These are phyloP conservation scores for Chernovozyma sophiae-reginae DNA, from an alignment of 1,139 yeast species.

Conservation along the genomic window DNA sequence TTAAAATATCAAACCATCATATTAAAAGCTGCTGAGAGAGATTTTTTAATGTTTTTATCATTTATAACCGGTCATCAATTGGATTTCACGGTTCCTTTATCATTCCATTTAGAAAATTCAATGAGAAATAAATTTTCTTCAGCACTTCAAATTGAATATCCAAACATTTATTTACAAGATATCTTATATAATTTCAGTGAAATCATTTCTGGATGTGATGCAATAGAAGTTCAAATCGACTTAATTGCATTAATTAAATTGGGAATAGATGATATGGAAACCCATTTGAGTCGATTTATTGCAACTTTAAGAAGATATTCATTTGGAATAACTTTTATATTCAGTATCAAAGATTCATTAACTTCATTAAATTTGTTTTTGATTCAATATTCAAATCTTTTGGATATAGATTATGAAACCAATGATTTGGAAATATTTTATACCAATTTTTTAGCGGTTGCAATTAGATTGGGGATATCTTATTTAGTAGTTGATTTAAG, in stretches of 20 bases:
- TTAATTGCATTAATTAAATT: slow-evolving; percentile 9
- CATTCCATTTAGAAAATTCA: background rate
- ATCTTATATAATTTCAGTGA: slow-evolving; percentile 2
- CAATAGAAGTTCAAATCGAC: slow-evolving; percentile 11
- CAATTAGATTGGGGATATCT: slow-evolving; percentile 1
- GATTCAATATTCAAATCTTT: background rate
- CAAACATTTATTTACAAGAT: slow-evolving; percentile 3
- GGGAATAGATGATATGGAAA: slow-evolving; percentile 4
- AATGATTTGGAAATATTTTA: slow-evolving; percentile 3
- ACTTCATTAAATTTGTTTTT: slow-evolving; percentile 1
- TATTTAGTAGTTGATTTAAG: slow-evolving; percentile 4
- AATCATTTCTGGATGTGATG: slow-evolving; percentile 11
- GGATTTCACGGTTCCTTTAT: background rate
- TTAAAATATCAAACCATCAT: background rate
- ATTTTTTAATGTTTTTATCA: slow-evolving; percentile 9
- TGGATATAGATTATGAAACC: background rate
- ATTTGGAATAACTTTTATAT: background rate
- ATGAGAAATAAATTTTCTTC: slow-evolving; percentile 4
- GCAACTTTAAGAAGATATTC: slow-evolving; percentile 8
- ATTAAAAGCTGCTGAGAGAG: slow-evolving; percentile 12
- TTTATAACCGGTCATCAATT: slow-evolving; percentile 6
- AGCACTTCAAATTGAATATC: slow-evolving; percentile 9
- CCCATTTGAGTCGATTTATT: slow-evolving; percentile 8
- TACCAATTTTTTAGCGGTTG: slow-evolving; percentile 1
- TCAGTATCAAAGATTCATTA: slow-evolving; percentile 2